A percentile compares a stretch with the other conserved stretches of the same genome.
Evolutionary conservation across 345 rosid genomes (phyloP).

Genomic region (Citrus reticulata): DNA sequence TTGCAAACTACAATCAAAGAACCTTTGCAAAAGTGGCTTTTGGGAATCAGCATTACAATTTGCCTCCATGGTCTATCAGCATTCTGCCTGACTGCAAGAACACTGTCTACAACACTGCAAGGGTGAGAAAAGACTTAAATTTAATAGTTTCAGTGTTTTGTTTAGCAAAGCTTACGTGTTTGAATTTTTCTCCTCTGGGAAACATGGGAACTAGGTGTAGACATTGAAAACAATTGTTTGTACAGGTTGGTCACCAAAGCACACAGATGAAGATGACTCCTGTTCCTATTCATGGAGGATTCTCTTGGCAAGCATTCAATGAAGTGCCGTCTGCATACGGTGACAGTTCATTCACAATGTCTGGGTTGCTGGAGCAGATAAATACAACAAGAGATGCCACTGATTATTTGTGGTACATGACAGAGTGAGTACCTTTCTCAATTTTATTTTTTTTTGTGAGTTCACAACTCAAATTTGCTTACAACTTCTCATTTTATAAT

Average conservation of each 20-base stretch:
- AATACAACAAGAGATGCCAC: conserved; percentile 84
- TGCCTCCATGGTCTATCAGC: conserved; percentile 99
- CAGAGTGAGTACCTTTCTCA: conserved; percentile 67
- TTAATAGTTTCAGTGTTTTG: neutral
- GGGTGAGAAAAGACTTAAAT: conserved; percentile 47
- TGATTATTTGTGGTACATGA: conserved; percentile 96
- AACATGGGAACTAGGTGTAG: neutral
- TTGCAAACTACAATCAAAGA: conserved; percentile 68
- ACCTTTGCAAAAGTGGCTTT: conserved; percentile 75
- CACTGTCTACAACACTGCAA: conserved; percentile 96
- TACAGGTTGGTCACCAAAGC: conserved; percentile 85
- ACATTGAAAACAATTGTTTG: conserved; percentile 2
- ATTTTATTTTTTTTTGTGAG: neutral
- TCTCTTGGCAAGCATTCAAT: conserved; percentile 92
- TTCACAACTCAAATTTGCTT: neutral
- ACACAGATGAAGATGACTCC: conserved; percentile 83
- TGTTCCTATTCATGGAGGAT: conserved; percentile 73
- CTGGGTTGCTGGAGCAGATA: conserved; percentile 92
- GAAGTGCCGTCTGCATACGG: conserved; percentile 65
- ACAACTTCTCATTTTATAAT: neutral
- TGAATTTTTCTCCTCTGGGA: neutral
- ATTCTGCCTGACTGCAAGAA: conserved; percentile 98
- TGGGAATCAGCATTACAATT: conserved; percentile 70
- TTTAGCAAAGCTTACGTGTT: neutral
- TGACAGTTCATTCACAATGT: conserved; percentile 72